Base-by-base conservation (phyloP, 139 green algal species). In the Ettlia oleoabundans region DNA sequence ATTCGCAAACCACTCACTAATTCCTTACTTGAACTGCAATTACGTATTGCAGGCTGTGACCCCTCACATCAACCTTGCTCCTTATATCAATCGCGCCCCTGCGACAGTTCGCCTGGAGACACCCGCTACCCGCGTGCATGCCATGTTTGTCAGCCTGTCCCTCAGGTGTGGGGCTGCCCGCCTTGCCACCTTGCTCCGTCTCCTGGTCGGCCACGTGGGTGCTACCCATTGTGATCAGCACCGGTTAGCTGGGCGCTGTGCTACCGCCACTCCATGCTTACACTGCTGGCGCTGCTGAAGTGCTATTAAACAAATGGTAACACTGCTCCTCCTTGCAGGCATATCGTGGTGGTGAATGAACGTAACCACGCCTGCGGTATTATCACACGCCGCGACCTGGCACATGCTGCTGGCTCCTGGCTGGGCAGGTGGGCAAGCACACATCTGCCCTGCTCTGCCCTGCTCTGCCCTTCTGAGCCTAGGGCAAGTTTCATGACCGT, bases 91-190 rank as follows among this genome's bases (percentile, higher is more conserved):
- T 24, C 32, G 28, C 2, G 71, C 71, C 4, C 71, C 71, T 33
- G 52, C 35, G 18, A 52, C 51, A 6, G 71, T 78, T 43, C 71
- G 71, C 0, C 47, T 78, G 47, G 71, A 66, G n/a, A 78, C 71
- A 8, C 71, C 71, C 30, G 71, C 71, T 8, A 35, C 71, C 4
- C 71, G 51, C 22, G 71, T 78, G 71, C 71, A 78, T 51, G 37
- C 71, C 22, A 43, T 78, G 71, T 52, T 78, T 43, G 32, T 78
- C 32, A 52, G 71, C 71, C 71, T 78, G 19, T 78, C 71, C 21
- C 71, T 78, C 3, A 35, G 71, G 71, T 47, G n/a, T n/a, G n/a
- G n/a, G n/a, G n/a, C n/a, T n/a, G n/a, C n/a, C n/a, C n/a, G n/a
- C 47, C 47, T 15, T 10, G 47, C 47, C 15, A 15, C 47, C 47